These are phyloP conservation scores for Hirschfeldia incana DNA, from an alignment of 345 rosid species.

Conservation along the genomic window DNA sequence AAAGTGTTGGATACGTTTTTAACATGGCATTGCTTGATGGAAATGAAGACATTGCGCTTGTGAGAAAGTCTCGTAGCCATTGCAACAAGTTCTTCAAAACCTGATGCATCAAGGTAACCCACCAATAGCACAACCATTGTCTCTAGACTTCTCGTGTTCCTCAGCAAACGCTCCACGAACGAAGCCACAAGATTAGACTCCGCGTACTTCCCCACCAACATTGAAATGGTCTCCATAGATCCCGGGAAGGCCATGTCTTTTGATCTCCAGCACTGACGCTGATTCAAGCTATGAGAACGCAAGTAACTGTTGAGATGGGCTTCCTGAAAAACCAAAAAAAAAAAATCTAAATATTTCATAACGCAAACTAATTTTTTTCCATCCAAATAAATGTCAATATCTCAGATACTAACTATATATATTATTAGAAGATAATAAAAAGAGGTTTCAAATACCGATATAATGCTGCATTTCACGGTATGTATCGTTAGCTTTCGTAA, in stretches of 20 bases:
- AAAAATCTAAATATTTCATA: not conserved
- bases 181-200: slow-evolving; percentile 31
- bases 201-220: slow-evolving; percentile 35
- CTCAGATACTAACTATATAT: not conserved
- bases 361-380: not conserved
- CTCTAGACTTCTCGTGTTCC: slow-evolving; percentile 30
- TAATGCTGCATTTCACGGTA: slow-evolving; percentile 31
- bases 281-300: slow-evolving; percentile 21
- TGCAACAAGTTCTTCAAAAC: slow-evolving; percentile 34
- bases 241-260: slow-evolving; percentile 25
- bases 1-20: slow-evolving; percentile 17
- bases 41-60: slow-evolving; percentile 16
- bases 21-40: slow-evolving; percentile 27
- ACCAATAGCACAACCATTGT: slow-evolving; percentile 36
- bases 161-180: slow-evolving; percentile 32
- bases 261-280: slow-evolving; percentile 29
- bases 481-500: slow-evolving; percentile 41
- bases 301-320: slow-evolving; percentile 29
- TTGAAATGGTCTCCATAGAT: slow-evolving; percentile 29
- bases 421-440: not conserved
- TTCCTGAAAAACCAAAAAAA: slow-evolving; percentile 13
- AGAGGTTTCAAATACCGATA: slow-evolving; percentile 23
- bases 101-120: slow-evolving; percentile 34
- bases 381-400: not conserved
- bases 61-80: slow-evolving; percentile 30